phyloP scores from a whole-genome alignment of 192 early-diverging fungal genomes.

The Linnemannia exigua region DNA sequence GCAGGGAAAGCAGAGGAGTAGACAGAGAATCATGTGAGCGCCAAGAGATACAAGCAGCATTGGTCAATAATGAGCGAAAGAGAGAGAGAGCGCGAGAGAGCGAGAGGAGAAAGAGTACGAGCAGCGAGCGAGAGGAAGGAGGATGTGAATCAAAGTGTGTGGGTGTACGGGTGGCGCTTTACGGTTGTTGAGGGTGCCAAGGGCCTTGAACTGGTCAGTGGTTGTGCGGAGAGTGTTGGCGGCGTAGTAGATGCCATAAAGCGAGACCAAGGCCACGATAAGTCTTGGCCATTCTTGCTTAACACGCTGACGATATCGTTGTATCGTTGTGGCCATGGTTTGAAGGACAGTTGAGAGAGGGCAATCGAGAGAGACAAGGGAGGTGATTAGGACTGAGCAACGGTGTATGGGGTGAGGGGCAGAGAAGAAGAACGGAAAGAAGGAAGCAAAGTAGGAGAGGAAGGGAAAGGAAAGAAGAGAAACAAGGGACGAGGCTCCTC shows the following conservation, averaged over 20 bases:
- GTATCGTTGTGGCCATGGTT: not conserved
- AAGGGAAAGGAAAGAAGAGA: not conserved
- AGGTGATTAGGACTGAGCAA: not conserved
- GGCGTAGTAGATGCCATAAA: conserved; percentile 46
- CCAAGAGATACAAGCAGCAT: too few species aligned
- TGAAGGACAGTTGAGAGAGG: not conserved
- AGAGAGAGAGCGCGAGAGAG: too few species aligned
- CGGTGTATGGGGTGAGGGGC: too few species aligned
- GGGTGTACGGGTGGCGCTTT: too few species aligned
- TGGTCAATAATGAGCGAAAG: too few species aligned
- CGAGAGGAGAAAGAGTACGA: not conserved
- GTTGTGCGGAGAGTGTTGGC: conserved; percentile 8
- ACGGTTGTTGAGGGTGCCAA: conserved; percentile 13
- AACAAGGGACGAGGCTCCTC: not conserved
- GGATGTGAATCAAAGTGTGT: too few species aligned
- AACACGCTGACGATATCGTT: conserved; percentile 7
- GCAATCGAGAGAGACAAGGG: not conserved
- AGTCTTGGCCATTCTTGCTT: conserved; percentile 36
- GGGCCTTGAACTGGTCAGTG: conserved; percentile 15
- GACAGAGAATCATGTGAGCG: too few species aligned
- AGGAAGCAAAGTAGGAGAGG: not conserved
- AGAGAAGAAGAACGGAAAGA: not conserved
- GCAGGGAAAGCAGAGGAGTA: too few species aligned
- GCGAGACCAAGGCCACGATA: conserved; percentile 33
- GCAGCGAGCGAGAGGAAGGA: not conserved